Evolutionary conservation across 345 rosid genomes (phyloP).

Genomic region (Camelina hispida): DNA sequence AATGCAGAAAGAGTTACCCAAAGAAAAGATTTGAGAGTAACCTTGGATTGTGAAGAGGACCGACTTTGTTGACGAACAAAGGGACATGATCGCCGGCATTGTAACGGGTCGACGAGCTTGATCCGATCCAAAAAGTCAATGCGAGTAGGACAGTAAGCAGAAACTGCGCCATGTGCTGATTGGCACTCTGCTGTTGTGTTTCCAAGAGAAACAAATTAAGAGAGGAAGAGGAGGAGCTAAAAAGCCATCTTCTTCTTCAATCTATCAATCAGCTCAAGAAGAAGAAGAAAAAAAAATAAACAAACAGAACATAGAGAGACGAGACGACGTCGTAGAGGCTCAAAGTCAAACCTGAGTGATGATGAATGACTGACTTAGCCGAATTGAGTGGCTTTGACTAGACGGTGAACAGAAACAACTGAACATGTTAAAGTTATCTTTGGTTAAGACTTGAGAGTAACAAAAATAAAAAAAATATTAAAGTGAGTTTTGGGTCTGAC

Average conservation of each 20-base stretch:
- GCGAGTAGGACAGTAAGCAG: conserved; percentile 34
- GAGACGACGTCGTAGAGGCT: conserved; percentile 9
- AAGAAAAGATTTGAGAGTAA: neutral
- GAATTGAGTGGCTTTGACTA: too few relatives aligned
- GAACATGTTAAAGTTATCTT: too few relatives aligned
- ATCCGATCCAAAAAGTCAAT: conserved; percentile 46
- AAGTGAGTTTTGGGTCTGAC: neutral
- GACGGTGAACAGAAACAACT: neutral
- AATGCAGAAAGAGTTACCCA: neutral
- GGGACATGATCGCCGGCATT: conserved; percentile 73
- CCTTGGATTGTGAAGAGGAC: conserved; percentile 88
- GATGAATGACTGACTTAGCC: conserved; percentile 25
- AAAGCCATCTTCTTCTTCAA: neutral
- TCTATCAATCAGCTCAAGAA: too few relatives aligned
- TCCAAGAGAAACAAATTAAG: conserved; percentile 14
- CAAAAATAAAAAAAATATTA: neutral
- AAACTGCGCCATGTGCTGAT: conserved; percentile 40
- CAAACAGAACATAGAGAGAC: neutral
- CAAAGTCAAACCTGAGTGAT: conserved; percentile 40
- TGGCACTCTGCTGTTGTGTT: conserved; percentile 20
- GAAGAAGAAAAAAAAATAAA: neutral
- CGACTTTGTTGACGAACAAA: conserved; percentile 75
- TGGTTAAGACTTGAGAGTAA: too few relatives aligned
- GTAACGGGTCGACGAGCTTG: conserved; percentile 50
- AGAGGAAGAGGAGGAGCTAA: conserved; percentile 22